Base-by-base conservation (phyloP, 192 early-diverging fungal genomes). In the Spizellomyces punctatus region DNA sequence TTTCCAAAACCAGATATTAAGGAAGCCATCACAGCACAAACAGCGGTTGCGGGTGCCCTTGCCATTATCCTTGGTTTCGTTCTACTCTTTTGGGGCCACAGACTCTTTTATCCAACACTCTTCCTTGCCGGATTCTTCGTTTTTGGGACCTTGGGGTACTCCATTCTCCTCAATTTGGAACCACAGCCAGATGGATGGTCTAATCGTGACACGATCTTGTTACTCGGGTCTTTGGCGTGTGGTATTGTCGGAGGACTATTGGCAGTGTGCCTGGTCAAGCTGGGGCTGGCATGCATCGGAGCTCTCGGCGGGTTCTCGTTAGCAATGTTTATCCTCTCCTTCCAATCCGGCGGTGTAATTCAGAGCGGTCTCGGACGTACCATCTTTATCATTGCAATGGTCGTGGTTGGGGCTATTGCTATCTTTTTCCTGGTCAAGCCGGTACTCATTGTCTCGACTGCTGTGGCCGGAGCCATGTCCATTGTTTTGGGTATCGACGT, bases 211-310 rank as follows among this genome's bases (percentile, higher is more conserved):
- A 58, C 57, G 10, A 12, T 76, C 6, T 41, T 72, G 41, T 48
- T 79, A 9, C 6, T 71, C n/a, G 72, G 6, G 21, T 49, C 68
- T 6, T 17, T 79, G 4, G 68, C 49, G 17, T 27, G 61, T 65
- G 77, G 74, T 46, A 10, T 79, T 7, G 19, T 79, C 4, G 72
- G 72, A 14, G 77, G 77, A n/a, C 22, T 75, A 46, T 43, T 79
- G 6, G 63, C 69, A 27, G 45, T 57, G 14, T 64, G 50, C 42
- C 46, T 79, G 5, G 60, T 21, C 44, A 70, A 63, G 16, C 41
- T 79, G 21, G 77, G 72, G 10, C 45, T 79, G 10, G 57, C 73
- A 5, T 19, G 61, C 27, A 43, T 76, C n/a, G 77, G 77, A 58
- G 73, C 73, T 19, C n/a, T 64, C 5, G 77, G 72, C 43, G 77